Evolutionary conservation across 257 asterid species (phyloP).

Genomic region (Capsicum chinense): DNA sequence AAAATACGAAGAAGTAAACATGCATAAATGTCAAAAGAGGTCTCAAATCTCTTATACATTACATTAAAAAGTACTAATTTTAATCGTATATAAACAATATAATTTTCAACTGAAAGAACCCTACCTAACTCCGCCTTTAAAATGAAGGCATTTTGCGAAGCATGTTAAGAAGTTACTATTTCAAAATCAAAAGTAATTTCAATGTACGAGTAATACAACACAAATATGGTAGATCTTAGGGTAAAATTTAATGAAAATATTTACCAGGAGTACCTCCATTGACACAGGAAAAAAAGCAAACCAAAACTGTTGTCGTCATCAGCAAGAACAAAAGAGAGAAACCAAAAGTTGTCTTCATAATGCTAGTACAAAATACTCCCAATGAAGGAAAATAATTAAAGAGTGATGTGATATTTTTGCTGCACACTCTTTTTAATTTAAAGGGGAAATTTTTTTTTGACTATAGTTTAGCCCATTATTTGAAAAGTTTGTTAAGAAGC

Average conservation of each 20-base stretch:
- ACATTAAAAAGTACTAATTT: too few relatives aligned
- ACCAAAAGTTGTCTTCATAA: slow-evolving; percentile 56
- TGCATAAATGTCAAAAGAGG: too few relatives aligned
- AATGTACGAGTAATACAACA: too few relatives aligned
- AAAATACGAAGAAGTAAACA: too few relatives aligned
- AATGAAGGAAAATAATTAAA: not conserved
- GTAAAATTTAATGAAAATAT: not conserved
- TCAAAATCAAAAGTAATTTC: not conserved
- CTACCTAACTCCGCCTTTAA: too few relatives aligned
- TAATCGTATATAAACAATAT: too few relatives aligned
- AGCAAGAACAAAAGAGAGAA: slow-evolving; percentile 48
- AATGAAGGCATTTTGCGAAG: too few relatives aligned
- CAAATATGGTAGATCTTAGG: not conserved
- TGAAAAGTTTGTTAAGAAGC: slow-evolving; percentile 16
- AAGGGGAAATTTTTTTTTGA: too few relatives aligned
- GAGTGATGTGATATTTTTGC: not conserved
- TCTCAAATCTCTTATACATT: too few relatives aligned
- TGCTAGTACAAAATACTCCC: not conserved
- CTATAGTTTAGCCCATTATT: slow-evolving; percentile 35
- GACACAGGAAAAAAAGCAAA: slow-evolving; percentile 42
- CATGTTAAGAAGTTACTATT: too few relatives aligned
- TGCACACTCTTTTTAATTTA: not conserved
- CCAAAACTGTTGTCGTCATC: slow-evolving; percentile 37
- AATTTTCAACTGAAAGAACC: too few relatives aligned
- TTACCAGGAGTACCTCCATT: slow-evolving; percentile 45